Conservation (phyloP, 306 rosid species). For the Styphnolobium japonicum region DNA sequence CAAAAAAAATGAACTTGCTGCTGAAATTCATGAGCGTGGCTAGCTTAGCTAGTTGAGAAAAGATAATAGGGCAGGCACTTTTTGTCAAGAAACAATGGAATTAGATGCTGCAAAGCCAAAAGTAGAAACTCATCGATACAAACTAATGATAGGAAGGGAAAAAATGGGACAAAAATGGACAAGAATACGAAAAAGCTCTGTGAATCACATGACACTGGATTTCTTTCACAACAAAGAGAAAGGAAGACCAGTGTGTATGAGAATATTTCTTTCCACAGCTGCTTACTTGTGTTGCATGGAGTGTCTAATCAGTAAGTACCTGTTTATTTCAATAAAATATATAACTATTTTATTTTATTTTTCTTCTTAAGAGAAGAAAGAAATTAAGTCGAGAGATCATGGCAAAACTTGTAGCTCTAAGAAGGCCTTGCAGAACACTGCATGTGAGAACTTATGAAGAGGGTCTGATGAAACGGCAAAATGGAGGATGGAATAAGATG, state of each 20-base stretch:
- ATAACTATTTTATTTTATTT: not conserved
- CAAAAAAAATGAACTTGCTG: slow-evolving; percentile 4
- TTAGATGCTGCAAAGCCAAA: slow-evolving; percentile 40
- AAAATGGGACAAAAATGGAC: slow-evolving; percentile 15
- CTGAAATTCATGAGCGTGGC: slow-evolving; percentile 46
- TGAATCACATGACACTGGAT: slow-evolving; percentile 42
- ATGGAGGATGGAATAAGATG: not conserved
- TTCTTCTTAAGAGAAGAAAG: no score
- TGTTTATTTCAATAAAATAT: not conserved
- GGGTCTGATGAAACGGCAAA: slow-evolving; percentile 2
- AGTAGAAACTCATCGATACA: slow-evolving; percentile 23
- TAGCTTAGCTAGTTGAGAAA: slow-evolving; percentile 17
- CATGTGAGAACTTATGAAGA: not conserved
- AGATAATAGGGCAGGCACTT: slow-evolving; percentile 19
- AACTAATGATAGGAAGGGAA: slow-evolving; percentile 26
- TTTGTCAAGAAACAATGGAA: slow-evolving; percentile 40
- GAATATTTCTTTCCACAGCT: slow-evolving; percentile 23
- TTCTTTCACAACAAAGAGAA: slow-evolving; percentile 21
- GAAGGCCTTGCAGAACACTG: not conserved
- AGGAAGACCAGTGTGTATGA: slow-evolving; percentile 14
- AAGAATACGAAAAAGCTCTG: slow-evolving; percentile 19
- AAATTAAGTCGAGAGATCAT: not conserved
- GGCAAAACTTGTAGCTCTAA: not conserved
- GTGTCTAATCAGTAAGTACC: not conserved
- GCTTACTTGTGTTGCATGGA: slow-evolving; percentile 12